phyloP scores from a whole-genome alignment of 2,329 filamentous ascomycete genomes.

The Penicillium sp. region DNA sequence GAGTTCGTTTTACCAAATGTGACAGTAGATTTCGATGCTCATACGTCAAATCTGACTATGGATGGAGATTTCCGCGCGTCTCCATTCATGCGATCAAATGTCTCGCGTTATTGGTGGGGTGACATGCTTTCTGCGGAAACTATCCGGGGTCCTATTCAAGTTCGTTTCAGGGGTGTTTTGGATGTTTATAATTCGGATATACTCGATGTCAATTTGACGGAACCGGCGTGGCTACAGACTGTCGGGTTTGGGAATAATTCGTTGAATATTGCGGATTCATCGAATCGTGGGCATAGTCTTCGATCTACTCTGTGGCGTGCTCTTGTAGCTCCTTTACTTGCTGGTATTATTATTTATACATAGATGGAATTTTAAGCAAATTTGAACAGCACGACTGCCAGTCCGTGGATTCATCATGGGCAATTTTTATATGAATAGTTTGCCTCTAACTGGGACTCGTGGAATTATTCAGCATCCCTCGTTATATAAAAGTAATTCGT shows the following conservation, averaged over 20 bases:
- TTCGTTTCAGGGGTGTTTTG: conserved; percentile 10
- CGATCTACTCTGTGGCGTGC: not conserved
- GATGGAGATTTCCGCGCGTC: not conserved
- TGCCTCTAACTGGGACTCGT: not conserved
- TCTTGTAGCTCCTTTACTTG: not conserved
- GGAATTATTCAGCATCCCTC: not conserved
- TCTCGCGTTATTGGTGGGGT: no score
- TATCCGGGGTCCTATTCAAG: not conserved
- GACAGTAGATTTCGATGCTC: not conserved
- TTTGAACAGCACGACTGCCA: not conserved
- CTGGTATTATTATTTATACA: not conserved
- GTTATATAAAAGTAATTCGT: not conserved
- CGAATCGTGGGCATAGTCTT: not conserved
- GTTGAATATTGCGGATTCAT: conserved; percentile 6
- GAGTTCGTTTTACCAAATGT: not conserved
- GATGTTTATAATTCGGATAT: conserved; percentile 21
- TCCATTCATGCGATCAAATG: not conserved
- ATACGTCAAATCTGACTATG: not conserved
- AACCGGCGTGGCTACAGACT: conserved; percentile 15
- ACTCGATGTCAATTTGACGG: conserved; percentile 7
- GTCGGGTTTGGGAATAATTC: conserved; percentile 21
- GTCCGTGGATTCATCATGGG: not conserved
- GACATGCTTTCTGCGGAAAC: no score
- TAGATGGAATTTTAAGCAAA: not conserved
- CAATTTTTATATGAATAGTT: not conserved